Evolutionary conservation across 208 protist species (phyloP), one percentile per base, ranked within the genome.

Genomic region (Tritrichomonas foetus): DNA sequence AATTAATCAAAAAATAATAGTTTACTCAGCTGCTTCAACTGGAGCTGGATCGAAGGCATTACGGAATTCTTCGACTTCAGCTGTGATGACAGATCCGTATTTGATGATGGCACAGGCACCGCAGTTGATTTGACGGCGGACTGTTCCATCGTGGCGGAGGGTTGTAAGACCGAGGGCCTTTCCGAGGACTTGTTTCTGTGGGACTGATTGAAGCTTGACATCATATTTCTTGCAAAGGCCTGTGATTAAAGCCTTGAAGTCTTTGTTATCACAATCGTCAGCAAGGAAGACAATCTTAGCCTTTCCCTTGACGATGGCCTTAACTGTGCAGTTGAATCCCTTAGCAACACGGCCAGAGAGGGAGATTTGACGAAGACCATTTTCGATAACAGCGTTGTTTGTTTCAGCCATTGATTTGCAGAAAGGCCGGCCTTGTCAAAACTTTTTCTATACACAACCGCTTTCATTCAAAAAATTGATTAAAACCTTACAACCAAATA

Each of bases 261-360:
- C 74, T 36, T 82, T 82, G 41, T 82, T 82, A 14, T 82, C 74
- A 22, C 16, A 33, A 44, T 82, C 74, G 50, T 82, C 74, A 50
- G 74, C 74, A 30, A 82, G 74, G 20, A 82, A 36, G 30, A 82
- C 74, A 30, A 82, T 33, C 33, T 49, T 25, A n/a, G 74, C 74
- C 74, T 82, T 82, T 25, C 74, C 74, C 41, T 82, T 82, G 50
- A 82, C 41, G 41, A 82, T 82, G n/a, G 74, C 74, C 74, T 82
- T 82, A 41, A 82, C 41, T 82, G 74, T 82, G 74, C 74, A 82
- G 14, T 82, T 82, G 74, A 82, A 14, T n/a, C 74, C 74, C 41
- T 82, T 82, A 20, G 74, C 74, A 82, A 82, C 74, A 11, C 2
- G n/a, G 11, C 74, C 74, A 36, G 74, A 82, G 25, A 82, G 74